phyloP scores from a whole-genome alignment of 1,284 basidiomycete species.

The Ustilago tritici region DNA sequence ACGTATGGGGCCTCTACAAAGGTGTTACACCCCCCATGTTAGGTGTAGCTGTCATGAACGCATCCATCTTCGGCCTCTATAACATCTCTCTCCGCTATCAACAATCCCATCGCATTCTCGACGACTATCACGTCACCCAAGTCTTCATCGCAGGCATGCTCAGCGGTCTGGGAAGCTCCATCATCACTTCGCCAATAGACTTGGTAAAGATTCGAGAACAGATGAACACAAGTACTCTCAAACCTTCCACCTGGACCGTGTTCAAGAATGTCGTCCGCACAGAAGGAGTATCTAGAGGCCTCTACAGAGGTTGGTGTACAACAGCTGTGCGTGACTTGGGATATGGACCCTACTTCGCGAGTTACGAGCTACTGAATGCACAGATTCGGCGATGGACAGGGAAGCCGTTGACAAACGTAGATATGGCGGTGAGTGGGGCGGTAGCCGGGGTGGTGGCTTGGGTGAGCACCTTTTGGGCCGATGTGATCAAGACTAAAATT shows the following conservation, averaged over 20 bases:
- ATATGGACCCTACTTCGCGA: conserved; percentile 63
- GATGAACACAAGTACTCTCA: conserved; percentile 24
- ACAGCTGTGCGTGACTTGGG: conserved; percentile 57
- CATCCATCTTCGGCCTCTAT: conserved; percentile 64
- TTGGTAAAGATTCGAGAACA: conserved; percentile 66
- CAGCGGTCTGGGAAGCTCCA: conserved; percentile 48
- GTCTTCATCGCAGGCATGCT: conserved; percentile 58
- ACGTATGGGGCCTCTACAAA: conserved; percentile 61
- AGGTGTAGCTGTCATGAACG: conserved; percentile 68
- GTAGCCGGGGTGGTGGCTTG: conserved; percentile 62
- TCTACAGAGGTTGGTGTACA: conserved; percentile 57
- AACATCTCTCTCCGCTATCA: conserved; percentile 47
- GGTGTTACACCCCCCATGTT: conserved; percentile 60
- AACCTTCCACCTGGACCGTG: conserved; percentile 24
- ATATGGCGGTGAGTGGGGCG: conserved; percentile 59
- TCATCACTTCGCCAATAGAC: conserved; percentile 64
- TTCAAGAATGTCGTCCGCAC: conserved; percentile 35
- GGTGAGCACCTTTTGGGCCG: conserved; percentile 63
- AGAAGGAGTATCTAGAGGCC: conserved; percentile 37
- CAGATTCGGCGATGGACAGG: conserved; percentile 13
- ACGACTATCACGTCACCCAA: conserved; percentile 23
- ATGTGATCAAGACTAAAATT: conserved; percentile 65
- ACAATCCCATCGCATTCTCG: conserved; percentile 8
- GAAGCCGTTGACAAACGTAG: conserved; percentile 30
- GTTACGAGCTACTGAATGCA: conserved; percentile 58